Base-by-base conservation (phyloP, 148 eudicot genomes). In the Hydrangea macrophylla region DNA sequence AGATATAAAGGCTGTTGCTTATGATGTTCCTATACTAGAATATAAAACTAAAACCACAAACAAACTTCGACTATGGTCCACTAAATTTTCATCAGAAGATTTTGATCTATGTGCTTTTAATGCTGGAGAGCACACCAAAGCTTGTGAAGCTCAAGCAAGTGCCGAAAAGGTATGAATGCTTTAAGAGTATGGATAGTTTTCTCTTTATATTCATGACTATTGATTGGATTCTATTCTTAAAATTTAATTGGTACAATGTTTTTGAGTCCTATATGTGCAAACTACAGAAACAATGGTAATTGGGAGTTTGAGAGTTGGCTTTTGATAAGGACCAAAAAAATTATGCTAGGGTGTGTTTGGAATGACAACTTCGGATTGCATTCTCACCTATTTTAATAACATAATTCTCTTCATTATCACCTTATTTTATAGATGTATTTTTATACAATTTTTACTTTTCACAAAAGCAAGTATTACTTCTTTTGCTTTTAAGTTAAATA, bases 1-100 rank as follows among this genome's bases (percentile, higher is more conserved):
- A 71, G 95, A 93, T 62, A 84, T 93, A 62, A 83, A 79, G 59
- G 98, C 88, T 42, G 89, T 93, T 70, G 96, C 98, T 35, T 82
- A 83, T 79, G 96, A 93, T 82, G 90, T 88, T 54, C 98, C 98
- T 40, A 88, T 93, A 81, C 98, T 95, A 55, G 98, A 96, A 65
- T 93, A 88, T 74, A 93, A 88, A 81, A 93, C 98, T 55, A 90
- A 77, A 78, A 83, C 85, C 37, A 93, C 98, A 7, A 86, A 86
- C 62, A 93, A 86, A 69, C 96, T 93, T 71, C 90, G 98, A 37
- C 67, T 93, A 60, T 93, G 98, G 96, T 90, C 96, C 58, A 88
- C 98, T 27, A 85, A 78, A 73, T 90, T 84, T 48, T 58, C 85
- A 31, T 85, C 95, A 24, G 80, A 82, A 64, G 81, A 64, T 60